These are phyloP conservation scores for Olyra latifolia DNA, from an alignment of 176 grass and related monocot genomes.

Conservation along the genomic window DNA sequence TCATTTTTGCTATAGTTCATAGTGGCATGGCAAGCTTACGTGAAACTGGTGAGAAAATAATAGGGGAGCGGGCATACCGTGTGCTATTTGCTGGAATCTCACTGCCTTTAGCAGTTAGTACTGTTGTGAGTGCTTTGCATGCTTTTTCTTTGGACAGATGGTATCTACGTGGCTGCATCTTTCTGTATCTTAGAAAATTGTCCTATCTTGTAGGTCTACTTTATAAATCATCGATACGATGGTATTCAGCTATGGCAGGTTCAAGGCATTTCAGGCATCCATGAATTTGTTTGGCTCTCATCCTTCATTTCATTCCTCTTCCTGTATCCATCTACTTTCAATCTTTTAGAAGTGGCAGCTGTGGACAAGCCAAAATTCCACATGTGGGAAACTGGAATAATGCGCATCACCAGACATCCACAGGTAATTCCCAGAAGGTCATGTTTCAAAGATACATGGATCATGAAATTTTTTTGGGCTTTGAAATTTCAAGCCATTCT, in stretches of 20 bases:
- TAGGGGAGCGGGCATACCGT: constrained; percentile 79
- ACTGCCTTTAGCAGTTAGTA: constrained; percentile 80
- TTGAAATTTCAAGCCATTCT: background rate
- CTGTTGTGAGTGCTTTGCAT: constrained; percentile 60
- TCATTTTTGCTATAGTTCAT: constrained; percentile 84
- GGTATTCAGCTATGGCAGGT: constrained; percentile 89
- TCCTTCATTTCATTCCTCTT: constrained; percentile 85
- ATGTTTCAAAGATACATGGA: background rate
- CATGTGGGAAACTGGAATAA: constrained; percentile 98
- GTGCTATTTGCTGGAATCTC: constrained; percentile 92
- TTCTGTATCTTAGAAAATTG: background rate
- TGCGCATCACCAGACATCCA: constrained; percentile 93
- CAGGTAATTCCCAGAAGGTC: constrained; percentile 49
- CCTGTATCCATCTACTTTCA: constrained; percentile 96
- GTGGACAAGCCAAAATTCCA: constrained; percentile 96
- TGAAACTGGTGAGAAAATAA: constrained; percentile 76
- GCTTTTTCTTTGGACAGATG: constrained; percentile 12
- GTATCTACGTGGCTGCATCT: background rate
- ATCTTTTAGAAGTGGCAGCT: constrained; percentile 92
- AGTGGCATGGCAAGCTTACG: constrained; percentile 91
- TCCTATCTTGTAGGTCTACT: constrained; percentile 71
- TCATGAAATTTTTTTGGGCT: constrained; percentile 1
- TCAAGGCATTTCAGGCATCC: constrained; percentile 62
- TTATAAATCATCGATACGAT: constrained; percentile 91
- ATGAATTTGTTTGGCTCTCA: constrained; percentile 84